Evolutionary conservation across 257 asterid genomes (phyloP).

Genomic region (Buddleja alternifolia): DNA sequence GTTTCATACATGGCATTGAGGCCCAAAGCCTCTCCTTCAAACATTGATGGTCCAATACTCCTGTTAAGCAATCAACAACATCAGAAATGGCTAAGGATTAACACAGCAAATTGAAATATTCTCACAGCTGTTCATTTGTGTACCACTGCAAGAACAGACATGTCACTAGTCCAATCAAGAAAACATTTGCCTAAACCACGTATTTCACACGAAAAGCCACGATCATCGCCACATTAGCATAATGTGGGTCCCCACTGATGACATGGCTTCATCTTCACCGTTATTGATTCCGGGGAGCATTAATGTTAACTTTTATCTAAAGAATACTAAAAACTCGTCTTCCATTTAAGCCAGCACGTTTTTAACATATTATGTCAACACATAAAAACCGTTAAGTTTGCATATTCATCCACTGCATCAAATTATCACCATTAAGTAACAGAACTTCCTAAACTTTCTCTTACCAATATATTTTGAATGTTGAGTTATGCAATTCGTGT

Average conservation of each 20-base stretch:
- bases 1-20: conserved; percentile 89
- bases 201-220: too few relatives aligned
- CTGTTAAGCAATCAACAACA: conserved; percentile 42
- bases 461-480: conserved; percentile 1
- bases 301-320: background rate
- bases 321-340: too few relatives aligned
- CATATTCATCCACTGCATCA: background rate
- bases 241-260: too few relatives aligned
- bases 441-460: background rate
- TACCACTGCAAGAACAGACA: background rate
- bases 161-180: background rate
- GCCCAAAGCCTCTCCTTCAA: conserved; percentile 95
- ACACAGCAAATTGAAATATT: background rate
- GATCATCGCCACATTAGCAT: too few relatives aligned
- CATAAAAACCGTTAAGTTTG: background rate
- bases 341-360: background rate
- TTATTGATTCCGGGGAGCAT: background rate
- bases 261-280: too few relatives aligned
- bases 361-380: background rate
- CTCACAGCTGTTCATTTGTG: background rate
- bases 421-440: background rate
- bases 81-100: conserved; percentile 12
- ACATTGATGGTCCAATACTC: conserved; percentile 85
- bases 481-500: conserved; percentile 1
- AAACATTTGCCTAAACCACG: too few relatives aligned